phyloP scores from a whole-genome alignment of 139 green algal species.

The Marvania coccoides region DNA sequence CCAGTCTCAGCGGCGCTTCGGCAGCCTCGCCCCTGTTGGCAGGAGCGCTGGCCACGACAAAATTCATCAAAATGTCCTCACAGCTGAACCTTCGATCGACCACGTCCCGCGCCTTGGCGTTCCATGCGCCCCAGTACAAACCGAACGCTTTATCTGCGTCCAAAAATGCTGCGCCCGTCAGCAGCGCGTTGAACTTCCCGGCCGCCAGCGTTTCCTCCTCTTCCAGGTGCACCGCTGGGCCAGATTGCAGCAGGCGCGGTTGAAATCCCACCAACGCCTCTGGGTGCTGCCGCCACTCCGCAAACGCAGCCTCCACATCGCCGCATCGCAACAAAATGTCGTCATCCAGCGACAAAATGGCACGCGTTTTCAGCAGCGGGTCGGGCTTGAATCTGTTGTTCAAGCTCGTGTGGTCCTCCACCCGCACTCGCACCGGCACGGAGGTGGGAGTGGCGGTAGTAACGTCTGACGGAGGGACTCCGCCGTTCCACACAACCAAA shows the following conservation, averaged over 20 bases:
- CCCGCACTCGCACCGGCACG: conserved; percentile 30
- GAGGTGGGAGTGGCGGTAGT: not conserved
- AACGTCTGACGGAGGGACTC: not conserved
- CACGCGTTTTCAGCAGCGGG: conserved; percentile 12
- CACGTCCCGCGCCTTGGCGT: not conserved
- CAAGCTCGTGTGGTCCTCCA: conserved; percentile 26
- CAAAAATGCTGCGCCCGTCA: conserved; percentile 36
- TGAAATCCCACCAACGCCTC: conserved; percentile 24
- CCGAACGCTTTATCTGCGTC: conserved; percentile 18
- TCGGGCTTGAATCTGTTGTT: conserved; percentile 44
- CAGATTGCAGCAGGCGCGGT: conserved; percentile 13
- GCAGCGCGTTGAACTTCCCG: conserved; percentile 29
- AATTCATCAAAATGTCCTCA: conserved; percentile 45
- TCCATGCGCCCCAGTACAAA: conserved; percentile 14
- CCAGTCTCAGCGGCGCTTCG: not conserved
- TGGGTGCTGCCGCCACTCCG: conserved; percentile 9
- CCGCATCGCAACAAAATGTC: conserved; percentile 35
- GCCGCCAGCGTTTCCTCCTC: not conserved
- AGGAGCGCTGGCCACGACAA: conserved; percentile 25
- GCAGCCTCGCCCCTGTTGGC: too few relatives aligned
- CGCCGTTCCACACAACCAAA: conserved; percentile 27
- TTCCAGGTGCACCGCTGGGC: not conserved
- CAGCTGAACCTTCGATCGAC: conserved; percentile 41
- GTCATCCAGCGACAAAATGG: conserved; percentile 33
- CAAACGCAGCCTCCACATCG: conserved; percentile 27